These are phyloP conservation scores for Daldinia grandis DNA, from an alignment of 495 filamentous ascomycete species.

Conservation along the genomic window DNA sequence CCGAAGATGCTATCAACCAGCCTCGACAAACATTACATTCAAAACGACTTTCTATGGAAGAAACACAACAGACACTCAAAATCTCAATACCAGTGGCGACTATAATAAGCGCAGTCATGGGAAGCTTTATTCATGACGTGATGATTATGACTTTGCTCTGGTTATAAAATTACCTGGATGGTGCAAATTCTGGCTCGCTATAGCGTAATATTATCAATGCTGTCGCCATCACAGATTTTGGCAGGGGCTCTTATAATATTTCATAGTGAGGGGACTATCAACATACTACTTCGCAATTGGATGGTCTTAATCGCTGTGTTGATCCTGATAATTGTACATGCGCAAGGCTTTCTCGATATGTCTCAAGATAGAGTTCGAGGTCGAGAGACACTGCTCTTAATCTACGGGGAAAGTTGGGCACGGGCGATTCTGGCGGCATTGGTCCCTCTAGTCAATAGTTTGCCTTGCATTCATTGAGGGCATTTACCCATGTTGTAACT, in stretches of 20 bases:
- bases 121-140: slow-evolving; percentile 35
- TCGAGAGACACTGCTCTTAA: slow-evolving; percentile 51
- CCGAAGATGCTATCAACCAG: slow-evolving; percentile 50
- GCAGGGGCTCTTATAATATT: slow-evolving; percentile 34
- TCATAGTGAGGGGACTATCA: not conserved
- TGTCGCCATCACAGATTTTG: slow-evolving; percentile 42
- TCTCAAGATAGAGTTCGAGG: slow-evolving; percentile 52
- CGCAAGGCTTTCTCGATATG: slow-evolving; percentile 57
- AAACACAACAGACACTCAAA: slow-evolving; percentile 26
- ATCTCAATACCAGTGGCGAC: slow-evolving; percentile 14
- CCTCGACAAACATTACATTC: slow-evolving; percentile 52
- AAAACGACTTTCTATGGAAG: slow-evolving; percentile 24
- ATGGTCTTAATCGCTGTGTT: slow-evolving; percentile 47
- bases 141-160: slow-evolving; percentile 40
- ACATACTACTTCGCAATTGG: slow-evolving; percentile 46
- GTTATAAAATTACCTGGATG: slow-evolving; percentile 50
- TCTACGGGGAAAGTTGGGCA: slow-evolving; percentile 50
- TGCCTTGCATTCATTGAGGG: slow-evolving; percentile 43
- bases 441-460: slow-evolving; percentile 51
- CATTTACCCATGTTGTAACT: not conserved
- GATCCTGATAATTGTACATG: slow-evolving; percentile 56
- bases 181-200: slow-evolving; percentile 35
- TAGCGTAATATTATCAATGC: slow-evolving; percentile 49
- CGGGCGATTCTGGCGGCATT: slow-evolving; percentile 49
- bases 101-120: slow-evolving; percentile 18